Evolutionary conservation across 768 basidiomycete species (phyloP), one percentile per base, ranked within the genome.

Genomic region (Russula vinacea): DNA sequence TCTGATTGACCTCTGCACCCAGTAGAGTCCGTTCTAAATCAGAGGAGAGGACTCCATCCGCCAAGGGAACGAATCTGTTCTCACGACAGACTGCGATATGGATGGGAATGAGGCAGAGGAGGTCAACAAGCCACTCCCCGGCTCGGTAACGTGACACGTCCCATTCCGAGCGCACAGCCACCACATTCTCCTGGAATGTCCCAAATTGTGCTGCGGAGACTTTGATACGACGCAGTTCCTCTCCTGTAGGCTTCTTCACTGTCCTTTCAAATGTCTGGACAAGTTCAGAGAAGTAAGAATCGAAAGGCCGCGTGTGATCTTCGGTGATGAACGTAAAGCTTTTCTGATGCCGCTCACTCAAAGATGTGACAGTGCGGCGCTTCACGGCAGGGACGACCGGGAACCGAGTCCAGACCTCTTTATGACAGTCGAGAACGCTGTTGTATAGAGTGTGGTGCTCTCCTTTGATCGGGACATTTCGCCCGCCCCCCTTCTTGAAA

Each of bases 51-150:
- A 85, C 77, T 0, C 83, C 83, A 66, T 87, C 83, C 61, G 83
- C 85, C 33, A 87, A 72, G 1, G 86, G 85, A 7, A 87, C 64
- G 60, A 87, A 87, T 0, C 83, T 74, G 64, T 87, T 87, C 42
- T 86, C 84, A 14, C 77, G 76, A 6, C 83, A 81, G 26, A 87
- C 69, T 0, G 85, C 86, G 44, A 87, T 77, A 42, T 87, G 86
- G 29, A 87, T 85, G 0, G 85, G 85, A 51, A 87, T 85, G 26
- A 87, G 74, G 62, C 85, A 87, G 2, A 87, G 66, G 13, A 86
- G 71, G n/a, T 85, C 81, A 0, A 83, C 83, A 0, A 87, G 70
- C 86, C 86, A 87, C 69, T 87, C 84, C 39, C 86, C 85, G 0
- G 76, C 76, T 17, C 75, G 74, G 62, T 80, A 81, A 6, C 67